Base-by-base conservation (phyloP, 306 rosid species). In the Parietaria judaica region DNA sequence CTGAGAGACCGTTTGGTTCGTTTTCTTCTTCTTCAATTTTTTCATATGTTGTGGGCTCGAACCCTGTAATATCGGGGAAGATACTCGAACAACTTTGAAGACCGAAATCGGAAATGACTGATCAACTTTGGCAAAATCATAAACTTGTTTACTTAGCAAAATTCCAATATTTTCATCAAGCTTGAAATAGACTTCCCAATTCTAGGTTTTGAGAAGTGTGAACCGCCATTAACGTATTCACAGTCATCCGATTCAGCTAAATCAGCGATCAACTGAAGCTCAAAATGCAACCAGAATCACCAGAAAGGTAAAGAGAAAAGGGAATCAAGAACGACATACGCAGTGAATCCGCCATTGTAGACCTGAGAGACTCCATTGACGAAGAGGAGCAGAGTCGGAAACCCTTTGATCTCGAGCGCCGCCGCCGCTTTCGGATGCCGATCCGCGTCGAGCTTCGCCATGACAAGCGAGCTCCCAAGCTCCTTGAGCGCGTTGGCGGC, bases 361-460 rank as follows among this genome's bases (percentile, higher is more conserved):
- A 53, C 65, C 46, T 82, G 94, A 58, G 99, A 84, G 55, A 86
- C 75, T 61, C 94, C 99, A 84, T 92, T 88, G 62, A 88, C 83
- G 70, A 88, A 92, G 49, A 92, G 83, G 60, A 86, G 80, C 80
- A 88, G 73, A 60, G 96, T 88, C 58, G 96, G 99, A 58, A 75
- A 92, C 56, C 96, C 99, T 67, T 86, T 92, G 56, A 92, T 70
- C 64, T 86, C 84, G 60, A 92, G 90, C 38, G 67, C 39, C 4
- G 94, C 84, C n/a, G 88, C 96, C 1, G 99, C 54, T 58, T 84
- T 92, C 0, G 96, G 72, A 58, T 72, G 76, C 66, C 96, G 81
- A 35, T 92, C 94, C 43, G 85, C 95, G 72, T 92, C 99, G 23
- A 92, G 71, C 87, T 92, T 92, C 12, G 95, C 94, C 94, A 88